Percentiles rank a stretch among this genome's conserved stretches.
phyloP scores from a whole-genome alignment of 345 rosid genomes.

The Raphanus sativus region DNA sequence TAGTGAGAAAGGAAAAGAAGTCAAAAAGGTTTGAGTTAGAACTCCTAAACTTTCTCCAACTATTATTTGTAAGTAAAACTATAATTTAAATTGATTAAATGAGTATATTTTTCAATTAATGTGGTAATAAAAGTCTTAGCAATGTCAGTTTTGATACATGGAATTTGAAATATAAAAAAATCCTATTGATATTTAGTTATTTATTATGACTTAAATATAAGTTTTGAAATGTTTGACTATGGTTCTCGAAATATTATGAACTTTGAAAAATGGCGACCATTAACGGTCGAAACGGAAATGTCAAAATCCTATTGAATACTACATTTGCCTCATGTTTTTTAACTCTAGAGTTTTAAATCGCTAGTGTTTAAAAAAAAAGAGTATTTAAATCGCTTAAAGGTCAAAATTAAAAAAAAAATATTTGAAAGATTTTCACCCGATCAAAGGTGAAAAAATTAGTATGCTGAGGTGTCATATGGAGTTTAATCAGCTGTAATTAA shows the following conservation, averaged over 20 bases:
- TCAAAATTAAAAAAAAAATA: not conserved
- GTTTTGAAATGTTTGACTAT: conserved; percentile 1
- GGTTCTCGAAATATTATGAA: not conserved
- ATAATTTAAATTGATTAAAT: conserved; percentile 12
- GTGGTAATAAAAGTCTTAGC: conserved; percentile 12
- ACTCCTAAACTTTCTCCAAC: not conserved
- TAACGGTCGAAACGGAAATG: not conserved
- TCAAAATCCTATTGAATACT: not conserved
- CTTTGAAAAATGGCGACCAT: not conserved
- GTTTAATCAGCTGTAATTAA: conserved; percentile 6
- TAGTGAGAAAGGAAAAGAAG: conserved; percentile 5
- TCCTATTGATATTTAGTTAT: not conserved
- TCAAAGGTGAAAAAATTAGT: not conserved
- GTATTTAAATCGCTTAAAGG: not conserved
- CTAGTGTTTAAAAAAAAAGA: not conserved
- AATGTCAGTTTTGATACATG: conserved; percentile 30
- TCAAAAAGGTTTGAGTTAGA: not conserved
- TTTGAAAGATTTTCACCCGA: not conserved
- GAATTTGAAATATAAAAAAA: conserved; percentile 17
- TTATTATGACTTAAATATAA: not conserved
- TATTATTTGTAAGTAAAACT: not conserved
- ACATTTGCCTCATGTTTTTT: not conserved
- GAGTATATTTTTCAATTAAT: conserved; percentile 16
- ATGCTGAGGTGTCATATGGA: not conserved
- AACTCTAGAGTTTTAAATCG: not conserved